A percentile compares a stretch with the other conserved stretches of the same genome.
These are phyloP conservation scores for Guillardia theta DNA, from an alignment of 78 protist genomes.

Conservation along the genomic window DNA sequence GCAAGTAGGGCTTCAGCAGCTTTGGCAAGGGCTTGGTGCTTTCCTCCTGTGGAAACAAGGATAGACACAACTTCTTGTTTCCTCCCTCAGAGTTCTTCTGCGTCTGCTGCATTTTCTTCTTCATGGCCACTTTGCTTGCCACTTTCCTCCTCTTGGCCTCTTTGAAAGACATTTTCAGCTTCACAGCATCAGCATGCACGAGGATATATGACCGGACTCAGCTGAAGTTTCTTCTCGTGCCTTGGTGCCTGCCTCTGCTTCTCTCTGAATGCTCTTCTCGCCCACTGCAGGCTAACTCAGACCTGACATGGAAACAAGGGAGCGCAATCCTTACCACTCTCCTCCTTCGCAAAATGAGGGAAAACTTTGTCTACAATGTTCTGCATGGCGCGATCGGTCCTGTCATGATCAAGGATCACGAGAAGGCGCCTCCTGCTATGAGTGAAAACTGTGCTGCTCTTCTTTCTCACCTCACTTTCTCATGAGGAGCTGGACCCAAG, in stretches of 20 bases:
- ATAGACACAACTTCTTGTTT: neutral
- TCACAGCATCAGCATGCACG: neutral
- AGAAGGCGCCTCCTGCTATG: neutral
- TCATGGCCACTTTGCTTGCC: neutral
- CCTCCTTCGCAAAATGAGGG: conserved; percentile 28
- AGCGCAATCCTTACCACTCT: neutral
- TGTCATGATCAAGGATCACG: neutral
- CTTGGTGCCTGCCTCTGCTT: neutral
- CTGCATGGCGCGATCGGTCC: conserved; percentile 27
- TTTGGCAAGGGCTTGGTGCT: neutral
- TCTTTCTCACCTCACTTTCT: neutral
- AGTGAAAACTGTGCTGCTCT: neutral
- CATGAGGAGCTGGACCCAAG: neutral
- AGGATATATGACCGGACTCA: neutral
- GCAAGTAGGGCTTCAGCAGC: neutral
- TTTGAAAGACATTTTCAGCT: neutral
- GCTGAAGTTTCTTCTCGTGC: neutral
- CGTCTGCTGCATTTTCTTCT: neutral
- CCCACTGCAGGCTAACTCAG: neutral
- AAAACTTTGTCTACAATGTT: conserved; percentile 30
- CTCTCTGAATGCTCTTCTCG: conserved; percentile 2
- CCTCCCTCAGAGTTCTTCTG: neutral
- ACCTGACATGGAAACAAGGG: neutral
- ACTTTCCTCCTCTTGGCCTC: neutral
- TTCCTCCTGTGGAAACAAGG: neutral